Evolutionary conservation across 352 stramenopile species (phyloP).

Genomic region (Phytophthora fragariaefolia): DNA sequence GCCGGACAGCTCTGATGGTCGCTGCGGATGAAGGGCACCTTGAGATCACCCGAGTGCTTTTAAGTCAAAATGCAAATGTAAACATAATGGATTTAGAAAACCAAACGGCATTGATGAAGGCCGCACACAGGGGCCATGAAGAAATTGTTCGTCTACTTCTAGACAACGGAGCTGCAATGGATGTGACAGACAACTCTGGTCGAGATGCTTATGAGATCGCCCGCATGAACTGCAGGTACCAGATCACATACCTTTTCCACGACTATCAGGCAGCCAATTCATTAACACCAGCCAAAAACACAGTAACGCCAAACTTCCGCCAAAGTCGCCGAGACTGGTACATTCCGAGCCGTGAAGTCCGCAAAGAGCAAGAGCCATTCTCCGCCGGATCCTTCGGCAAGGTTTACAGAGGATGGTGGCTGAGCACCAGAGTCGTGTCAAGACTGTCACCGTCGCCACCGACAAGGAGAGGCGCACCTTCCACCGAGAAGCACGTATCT

Average conservation of each 20-base stretch:
- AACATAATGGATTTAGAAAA: slow-evolving; percentile 4
- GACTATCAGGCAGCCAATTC: background rate
- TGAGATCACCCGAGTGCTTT: slow-evolving; percentile 13
- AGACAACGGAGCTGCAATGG: slow-evolving; percentile 1
- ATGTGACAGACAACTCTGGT: background rate
- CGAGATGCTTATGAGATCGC: slow-evolving; percentile 16
- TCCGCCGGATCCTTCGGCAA: slow-evolving; percentile 24
- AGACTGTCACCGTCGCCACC: slow-evolving; percentile 13
- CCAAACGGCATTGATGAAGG: slow-evolving; percentile 17
- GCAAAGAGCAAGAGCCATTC: slow-evolving; percentile 22
- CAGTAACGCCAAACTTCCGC: no score
- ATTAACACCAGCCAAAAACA: background rate
- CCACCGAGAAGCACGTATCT: slow-evolving; percentile 22
- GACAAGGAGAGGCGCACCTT: slow-evolving; percentile 29
- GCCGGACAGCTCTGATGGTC: slow-evolving; percentile 5
- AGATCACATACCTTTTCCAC: background rate
- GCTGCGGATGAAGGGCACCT: slow-evolving; percentile 12
- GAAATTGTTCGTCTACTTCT: slow-evolving; percentile 20
- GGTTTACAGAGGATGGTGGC: slow-evolving; percentile 29
- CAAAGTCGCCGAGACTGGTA: no score
- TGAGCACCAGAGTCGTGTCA: slow-evolving; percentile 28
- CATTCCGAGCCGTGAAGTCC: slow-evolving; percentile 16
- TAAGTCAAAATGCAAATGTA: slow-evolving; percentile 9
- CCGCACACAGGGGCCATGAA: slow-evolving; percentile 12
- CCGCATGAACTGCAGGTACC: slow-evolving; percentile 9